Base-by-base conservation (phyloP, 2,329 filamentous ascomycete genomes). In the Byssochlamys sp. region DNA sequence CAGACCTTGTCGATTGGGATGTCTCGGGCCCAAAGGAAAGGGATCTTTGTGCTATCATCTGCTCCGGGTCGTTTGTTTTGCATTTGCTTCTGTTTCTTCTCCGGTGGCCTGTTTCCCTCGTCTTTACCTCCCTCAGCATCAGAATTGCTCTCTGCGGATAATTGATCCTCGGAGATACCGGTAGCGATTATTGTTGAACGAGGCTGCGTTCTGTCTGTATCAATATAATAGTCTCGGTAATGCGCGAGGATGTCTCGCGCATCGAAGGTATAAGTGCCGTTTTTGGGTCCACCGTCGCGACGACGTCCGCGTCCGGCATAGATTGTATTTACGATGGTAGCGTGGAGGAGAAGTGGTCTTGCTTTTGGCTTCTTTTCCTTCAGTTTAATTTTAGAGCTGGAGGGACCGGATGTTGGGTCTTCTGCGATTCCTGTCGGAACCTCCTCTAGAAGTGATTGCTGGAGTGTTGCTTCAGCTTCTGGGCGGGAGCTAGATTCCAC, bases 301-400 rank as follows among this genome's bases (percentile, higher is more conserved):
- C 56, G 61, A 24, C 58, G 59, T 39, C 64, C 63, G 5, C 68
- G 63, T 14, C 62, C 63, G 35, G 71, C 84, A 69, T 96, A 95
- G 12, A 91, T 83, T 0, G 91, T 95, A 71, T 96, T 96, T 54
- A 94, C 74, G 3, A 96, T 76, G 0, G 92, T 96, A 19, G 89
- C 90, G 69, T 96, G 92, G 55, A 96, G 73, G 24, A 89, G 80
- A 60, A 96, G 71, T 5, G 84, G 81, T 56, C 89, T 76, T 11
- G 76, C 54, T 57, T 63, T 67, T 4, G 59, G 61, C 29, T 67
- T 70, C 12, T 25, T 49, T n/a, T 25, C 55, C 25, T 52, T 52
- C 10, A 63, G 56, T 33, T 58, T 60, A 24, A 56, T 57, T 25
- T 56, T 39, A n/a, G 57, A 50, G 12, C 62, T 61, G 6, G 59